Evolutionary conservation across 495 filamentous ascomycete genomes (phyloP).

Genomic region (Parathielavia appendiculata): DNA sequence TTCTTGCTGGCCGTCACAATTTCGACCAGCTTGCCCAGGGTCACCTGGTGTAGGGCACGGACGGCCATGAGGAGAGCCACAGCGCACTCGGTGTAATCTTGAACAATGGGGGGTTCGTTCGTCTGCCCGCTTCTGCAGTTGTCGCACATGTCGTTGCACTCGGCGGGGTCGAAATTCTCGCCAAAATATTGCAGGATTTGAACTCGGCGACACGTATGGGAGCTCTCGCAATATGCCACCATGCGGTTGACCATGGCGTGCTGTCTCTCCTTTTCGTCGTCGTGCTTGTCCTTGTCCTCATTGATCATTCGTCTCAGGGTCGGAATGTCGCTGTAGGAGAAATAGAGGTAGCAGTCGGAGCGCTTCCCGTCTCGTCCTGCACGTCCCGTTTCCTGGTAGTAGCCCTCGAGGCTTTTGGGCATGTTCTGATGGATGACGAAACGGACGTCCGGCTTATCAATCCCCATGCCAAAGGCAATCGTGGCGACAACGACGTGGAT

Average conservation of each 20-base stretch:
- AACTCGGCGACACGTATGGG: constrained; percentile 74
- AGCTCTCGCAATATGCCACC: constrained; percentile 81
- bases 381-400: constrained; percentile 95
- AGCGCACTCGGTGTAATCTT: constrained; percentile 75
- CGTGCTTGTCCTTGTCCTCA: constrained; percentile 57
- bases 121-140: constrained; percentile 65
- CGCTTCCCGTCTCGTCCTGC: constrained; percentile 85
- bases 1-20: constrained; percentile 42
- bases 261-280: constrained; percentile 61
- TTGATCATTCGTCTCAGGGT: constrained; percentile 69
- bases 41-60: constrained; percentile 46
- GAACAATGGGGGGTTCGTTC: constrained; percentile 54
- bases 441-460: constrained; percentile 92
- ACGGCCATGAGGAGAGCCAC: constrained; percentile 62
- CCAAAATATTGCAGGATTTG: constrained; percentile 91
- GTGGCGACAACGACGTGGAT: constrained; percentile 95
- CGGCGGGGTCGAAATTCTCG: constrained; percentile 64
- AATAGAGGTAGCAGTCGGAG: constrained; percentile 88
- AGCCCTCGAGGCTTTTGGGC: constrained; percentile 94
- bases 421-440: constrained; percentile 90
- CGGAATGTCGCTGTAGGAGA: constrained; percentile 64
- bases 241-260: constrained; percentile 78
- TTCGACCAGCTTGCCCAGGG: constrained; percentile 49
- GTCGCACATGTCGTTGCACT: constrained; percentile 74
- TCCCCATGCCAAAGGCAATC: constrained; percentile 98